Base-by-base conservation (phyloP, 129 eudicot genomes). In the Chrysanthemum lavandulifolium region DNA sequence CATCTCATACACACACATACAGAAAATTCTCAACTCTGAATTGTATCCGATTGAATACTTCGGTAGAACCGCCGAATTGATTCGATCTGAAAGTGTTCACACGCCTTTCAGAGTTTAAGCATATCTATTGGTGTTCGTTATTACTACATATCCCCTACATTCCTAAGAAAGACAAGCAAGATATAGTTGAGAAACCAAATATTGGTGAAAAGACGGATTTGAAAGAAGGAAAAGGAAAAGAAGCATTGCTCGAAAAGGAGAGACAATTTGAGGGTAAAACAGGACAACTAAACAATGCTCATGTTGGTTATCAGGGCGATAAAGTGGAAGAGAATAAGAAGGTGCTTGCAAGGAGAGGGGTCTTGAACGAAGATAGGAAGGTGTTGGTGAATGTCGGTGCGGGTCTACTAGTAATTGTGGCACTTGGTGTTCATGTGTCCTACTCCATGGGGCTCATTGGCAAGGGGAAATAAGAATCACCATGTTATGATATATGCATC, bases 371-470 rank as follows among this genome's bases (percentile, higher is more conserved):
- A 82, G 98, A 85, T 36, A 89, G 91, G 74, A 85, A 85, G 50
- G 56, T 75, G 82, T 48, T 89, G 78, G 84, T 92, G 85, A 92
- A 89, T 70, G 75, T 85, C 79, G 95, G 95, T 25, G 98, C 55
- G 13, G 88, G 90, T 27, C 69, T 84, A 68, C 73, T 92, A 40
- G 96, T 92, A 9, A 78, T 92, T 68, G 79, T 85, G 67, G 98
- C 87, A 29, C 82, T 92, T 58, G 92, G 90, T 15, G 74, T 88
- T 64, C 91, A 84, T 67, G 81, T 87, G 65, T 65, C 86, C 27
- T 80, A 87, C 88, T 75, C 82, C 27, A 55, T 76, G 50, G 81
- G 76, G 16, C 81, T 77, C 76, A 61, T 69, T 51, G 62, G 76
- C 76, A 77, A 62, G 70, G 65, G 76, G n/a, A 52, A 77, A 49